A percentile compares a stretch with the other conserved stretches of the same genome.
Conservation (phyloP, 2,329 filamentous ascomycete species). For the Cordyceps cateniannulata region DNA sequence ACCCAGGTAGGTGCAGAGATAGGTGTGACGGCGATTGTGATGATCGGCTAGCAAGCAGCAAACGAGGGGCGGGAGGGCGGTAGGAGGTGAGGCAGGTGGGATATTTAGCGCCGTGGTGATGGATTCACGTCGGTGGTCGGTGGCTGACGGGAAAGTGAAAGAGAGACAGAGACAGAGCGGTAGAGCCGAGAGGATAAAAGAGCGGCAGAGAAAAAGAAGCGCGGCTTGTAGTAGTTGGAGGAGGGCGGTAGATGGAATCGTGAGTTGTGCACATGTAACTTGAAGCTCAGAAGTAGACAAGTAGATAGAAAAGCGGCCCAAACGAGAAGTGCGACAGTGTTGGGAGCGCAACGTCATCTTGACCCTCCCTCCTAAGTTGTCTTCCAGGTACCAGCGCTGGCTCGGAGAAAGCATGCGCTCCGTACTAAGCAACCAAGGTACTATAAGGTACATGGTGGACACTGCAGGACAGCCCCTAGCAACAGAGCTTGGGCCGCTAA, state of each 20-base stretch:
- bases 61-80: background rate
- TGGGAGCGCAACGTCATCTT: constrained; percentile 5
- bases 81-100: background rate
- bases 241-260: background rate
- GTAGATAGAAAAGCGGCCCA: background rate
- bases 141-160: background rate
- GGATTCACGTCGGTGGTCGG: background rate
- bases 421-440: too few species aligned
- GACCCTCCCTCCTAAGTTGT: too few species aligned
- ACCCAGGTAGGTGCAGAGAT: background rate
- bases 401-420: too few species aligned
- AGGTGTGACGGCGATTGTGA: background rate
- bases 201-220: background rate
- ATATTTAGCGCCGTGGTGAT: background rate
- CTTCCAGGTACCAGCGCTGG: too few species aligned
- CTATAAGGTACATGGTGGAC: background rate
- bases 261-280: background rate
- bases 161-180: background rate
- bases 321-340: background rate
- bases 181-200: background rate
- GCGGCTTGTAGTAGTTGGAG: background rate
- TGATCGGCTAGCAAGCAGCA: background rate
- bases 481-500: background rate
- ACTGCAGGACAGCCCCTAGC: background rate
- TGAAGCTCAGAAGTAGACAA: background rate